Percentiles rank a stretch among this genome's conserved stretches.
Evolutionary conservation across 2,329 filamentous ascomycete species (phyloP).

Genomic region (Fusarium pseudograminearum): DNA sequence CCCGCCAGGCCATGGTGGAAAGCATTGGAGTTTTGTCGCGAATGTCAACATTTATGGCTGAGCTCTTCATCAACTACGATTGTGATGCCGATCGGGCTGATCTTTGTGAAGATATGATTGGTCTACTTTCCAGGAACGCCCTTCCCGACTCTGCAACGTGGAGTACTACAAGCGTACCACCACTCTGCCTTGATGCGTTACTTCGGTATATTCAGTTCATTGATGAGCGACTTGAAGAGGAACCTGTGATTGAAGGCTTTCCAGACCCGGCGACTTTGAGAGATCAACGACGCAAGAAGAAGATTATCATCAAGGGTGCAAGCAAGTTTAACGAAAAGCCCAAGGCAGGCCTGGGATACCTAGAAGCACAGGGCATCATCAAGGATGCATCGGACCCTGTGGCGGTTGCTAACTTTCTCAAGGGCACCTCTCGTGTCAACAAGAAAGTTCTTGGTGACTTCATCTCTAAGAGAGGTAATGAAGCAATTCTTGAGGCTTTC

Average conservation of each 20-base stretch:
- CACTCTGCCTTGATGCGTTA: constrained; percentile 91
- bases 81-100: constrained; percentile 93
- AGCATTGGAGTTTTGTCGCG: constrained; percentile 90
- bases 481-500: constrained; percentile 85
- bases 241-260: constrained; percentile 71
- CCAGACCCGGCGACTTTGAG: constrained; percentile 74
- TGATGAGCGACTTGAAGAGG: constrained; percentile 83
- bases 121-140: constrained; percentile 90
- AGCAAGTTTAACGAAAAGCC: constrained; percentile 96
- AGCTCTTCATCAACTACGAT: constrained; percentile 98
- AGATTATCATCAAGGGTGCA: constrained; percentile 87
- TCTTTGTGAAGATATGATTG: constrained; percentile 94
- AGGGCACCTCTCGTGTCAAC: constrained; percentile 86
- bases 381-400: constrained; percentile 77
- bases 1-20: constrained; percentile 97
- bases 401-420: constrained; percentile 87
- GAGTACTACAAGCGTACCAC: constrained; percentile 98
- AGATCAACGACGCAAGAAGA: constrained; percentile 83
- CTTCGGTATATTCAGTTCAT: constrained; percentile 93
- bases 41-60: constrained; percentile 94
- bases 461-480: constrained; percentile 90
- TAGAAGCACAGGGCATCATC: constrained; percentile 89
- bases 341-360: constrained; percentile 86
- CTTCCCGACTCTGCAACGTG: constrained; percentile 97
- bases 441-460: constrained; percentile 94